Base-by-base conservation (phyloP, 225 moss, liverwort and hornwort genomes). In the Antitrichia curtipendula region DNA sequence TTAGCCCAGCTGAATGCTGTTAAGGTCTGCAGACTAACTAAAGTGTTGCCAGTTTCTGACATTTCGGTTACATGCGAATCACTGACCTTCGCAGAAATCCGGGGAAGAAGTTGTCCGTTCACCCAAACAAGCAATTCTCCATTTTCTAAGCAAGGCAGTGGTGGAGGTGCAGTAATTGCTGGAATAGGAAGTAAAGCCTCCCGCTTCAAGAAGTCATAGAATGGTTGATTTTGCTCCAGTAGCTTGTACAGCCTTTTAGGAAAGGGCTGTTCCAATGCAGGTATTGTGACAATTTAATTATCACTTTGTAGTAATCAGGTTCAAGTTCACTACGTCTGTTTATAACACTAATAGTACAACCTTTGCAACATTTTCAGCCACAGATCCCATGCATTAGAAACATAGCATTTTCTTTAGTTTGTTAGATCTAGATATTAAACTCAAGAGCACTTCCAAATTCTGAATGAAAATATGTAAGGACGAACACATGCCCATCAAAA, bases 211-310 rank as follows among this genome's bases (percentile, higher is more conserved):
- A 95, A 82, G 59, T 95, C 93, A 92, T 96, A 97, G 88, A 97
- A 96, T 66, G 97, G 95, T 89, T 92, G 95, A 77, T 95, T 94
- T 78, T 93, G 95, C 92, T 97, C 97, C 92, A 97, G 88, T 74
- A 97, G 82, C 81, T 88, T 93, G 93, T 96, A 97, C n/a, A 97
- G 92, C 82, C 91, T 94, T 88, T 93, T 95, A 70, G 97, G 97
- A 75, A 97, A 97, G 72, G 97, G 95, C 97, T 97, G 92, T 90
- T 93, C 85, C 71, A 89, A 65, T 89, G 64, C 84, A 94, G 83
- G 59, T 49, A 83, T 68, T 83, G 41, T 9, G 43, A 80, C 43
- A 31, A 45, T 32, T 63, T 58, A 41, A 88, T 84, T 64, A 89
- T 73, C 61, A 75, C 17, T 71, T 84, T 49, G n/a, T 68, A 31